Evolutionary conservation across 768 basidiomycete species (phyloP).

Genomic region (Amanita jacksonii): DNA sequence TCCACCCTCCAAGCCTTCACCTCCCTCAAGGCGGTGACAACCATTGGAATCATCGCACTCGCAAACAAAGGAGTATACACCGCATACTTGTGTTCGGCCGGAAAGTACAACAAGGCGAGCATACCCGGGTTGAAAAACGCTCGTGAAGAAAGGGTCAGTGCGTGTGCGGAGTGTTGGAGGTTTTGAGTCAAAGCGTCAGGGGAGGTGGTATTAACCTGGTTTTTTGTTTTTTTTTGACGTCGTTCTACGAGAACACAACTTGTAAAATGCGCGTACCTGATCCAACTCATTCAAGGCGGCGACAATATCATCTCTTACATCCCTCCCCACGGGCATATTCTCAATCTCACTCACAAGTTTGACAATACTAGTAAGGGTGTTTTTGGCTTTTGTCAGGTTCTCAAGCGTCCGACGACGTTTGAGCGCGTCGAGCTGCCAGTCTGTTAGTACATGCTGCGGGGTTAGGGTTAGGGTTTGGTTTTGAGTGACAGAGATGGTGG

Average conservation of each 20-base stretch:
- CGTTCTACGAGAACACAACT: not conserved
- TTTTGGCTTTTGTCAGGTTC: constrained; percentile 56
- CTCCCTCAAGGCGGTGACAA: constrained; percentile 69
- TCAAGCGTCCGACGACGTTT: constrained; percentile 60
- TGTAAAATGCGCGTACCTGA: constrained; percentile 38
- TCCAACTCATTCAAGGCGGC: constrained; percentile 65
- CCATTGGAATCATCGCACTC: constrained; percentile 74
- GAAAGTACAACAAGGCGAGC: constrained; percentile 94
- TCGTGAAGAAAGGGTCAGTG: constrained; percentile 58
- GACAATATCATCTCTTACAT: constrained; percentile 66
- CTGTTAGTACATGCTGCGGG: constrained; percentile 30
- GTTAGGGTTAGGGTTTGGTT: constrained; percentile 13
- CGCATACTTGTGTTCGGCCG: constrained; percentile 94
- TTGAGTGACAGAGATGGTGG: no score
- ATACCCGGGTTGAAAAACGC: constrained; percentile 98
- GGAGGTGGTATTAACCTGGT: constrained; percentile 25
- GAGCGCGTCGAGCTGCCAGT: constrained; percentile 80
- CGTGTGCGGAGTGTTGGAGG: constrained; percentile 51
- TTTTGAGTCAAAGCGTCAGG: constrained; percentile 32
- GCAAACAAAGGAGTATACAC: constrained; percentile 95
- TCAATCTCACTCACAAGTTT: constrained; percentile 78
- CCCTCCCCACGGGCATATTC: constrained; percentile 84
- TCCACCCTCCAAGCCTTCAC: constrained; percentile 50
- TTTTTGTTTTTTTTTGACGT: constrained; percentile 1
- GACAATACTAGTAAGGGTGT: constrained; percentile 75